These are phyloP conservation scores for Taphrina pruni DNA, from an alignment of 1,139 yeast genomes.

Conservation along the genomic window DNA sequence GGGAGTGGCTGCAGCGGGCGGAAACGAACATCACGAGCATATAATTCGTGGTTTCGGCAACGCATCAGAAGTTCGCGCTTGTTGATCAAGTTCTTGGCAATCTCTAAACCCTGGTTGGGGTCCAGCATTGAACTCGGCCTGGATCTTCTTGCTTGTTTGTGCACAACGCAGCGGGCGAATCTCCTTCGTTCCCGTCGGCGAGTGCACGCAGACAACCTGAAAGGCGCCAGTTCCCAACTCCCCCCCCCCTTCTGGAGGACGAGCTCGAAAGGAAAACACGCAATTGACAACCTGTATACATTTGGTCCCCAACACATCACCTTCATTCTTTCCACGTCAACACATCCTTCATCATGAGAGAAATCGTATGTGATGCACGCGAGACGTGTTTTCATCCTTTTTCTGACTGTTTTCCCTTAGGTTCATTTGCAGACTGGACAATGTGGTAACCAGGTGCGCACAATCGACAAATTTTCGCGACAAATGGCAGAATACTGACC, in stretches of 20 bases:
- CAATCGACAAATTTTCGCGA: constrained; percentile 4
- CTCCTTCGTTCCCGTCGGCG: constrained; percentile 17
- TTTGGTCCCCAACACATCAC: constrained; percentile 6
- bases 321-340: constrained; percentile 20
- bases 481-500: constrained; percentile 5
- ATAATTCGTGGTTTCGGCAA: constrained; percentile 15
- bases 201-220: neutral
- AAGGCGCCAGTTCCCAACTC: constrained; percentile 10
- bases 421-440: constrained; percentile 95
- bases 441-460: constrained; percentile 93
- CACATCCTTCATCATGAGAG: constrained; percentile 38
- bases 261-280: constrained; percentile 23
- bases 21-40: neutral
- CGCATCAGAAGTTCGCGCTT: neutral
- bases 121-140: neutral
- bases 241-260: neutral
- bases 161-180: neutral
- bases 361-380: constrained; percentile 31
- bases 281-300: neutral
- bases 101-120: neutral
- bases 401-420: neutral
- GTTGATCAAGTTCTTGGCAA: too few species aligned
- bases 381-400: neutral
- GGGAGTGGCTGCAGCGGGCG: neutral
- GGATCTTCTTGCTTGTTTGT: neutral